Evolutionary conservation across 257 asterid genomes (phyloP), one percentile per base, ranked within the genome.

Genomic region (Mitragyna speciosa): DNA sequence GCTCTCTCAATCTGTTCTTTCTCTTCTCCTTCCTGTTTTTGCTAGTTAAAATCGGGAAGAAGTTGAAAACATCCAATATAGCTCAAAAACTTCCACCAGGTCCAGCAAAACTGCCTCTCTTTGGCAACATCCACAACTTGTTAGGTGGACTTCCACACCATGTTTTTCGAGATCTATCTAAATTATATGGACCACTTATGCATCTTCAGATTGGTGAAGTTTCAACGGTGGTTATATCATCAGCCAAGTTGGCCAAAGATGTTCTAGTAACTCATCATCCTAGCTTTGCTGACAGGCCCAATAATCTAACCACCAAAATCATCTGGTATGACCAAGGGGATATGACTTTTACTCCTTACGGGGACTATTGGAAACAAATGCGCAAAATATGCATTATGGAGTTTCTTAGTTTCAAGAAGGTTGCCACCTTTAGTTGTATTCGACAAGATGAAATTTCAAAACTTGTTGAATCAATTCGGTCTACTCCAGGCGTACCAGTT

Each of bases 331-430:
- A 73, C 2, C 15, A 30, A 15, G 22, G 7, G 4, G 65, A 49
- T 73, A 1, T 28, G n/a, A n/a, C 17, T 0, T 51, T 73, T 30
- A 10, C 45, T 28, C 64, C 77, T 1, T 73, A 73, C 19, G 31
- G 39, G 2, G 76, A 73, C 0, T 28, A 52, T 11, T 73, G 77
- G 77, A 73, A 51, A 73, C 77, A 73, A 15, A 48, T 73, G 77
- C 45, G 64, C 0, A 73, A 49, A 73, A 73, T 73, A 1, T 49
- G 65, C 28, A 28, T 73, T 7, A 28, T 73, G 64, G 65, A 73
- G 64, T 48, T 73, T 19, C 31, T 73, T 6, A 26, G 65, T 5
- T 8, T 12, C 0, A 52, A 7, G 10, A 73, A 4, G 28, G 77
- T 73, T 3, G 43, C 45, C 1, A 49, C 77, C 2, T 73, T 73